Conservation (phyloP, 495 filamentous ascomycete genomes). For the Cudoniella acicularis region DNA sequence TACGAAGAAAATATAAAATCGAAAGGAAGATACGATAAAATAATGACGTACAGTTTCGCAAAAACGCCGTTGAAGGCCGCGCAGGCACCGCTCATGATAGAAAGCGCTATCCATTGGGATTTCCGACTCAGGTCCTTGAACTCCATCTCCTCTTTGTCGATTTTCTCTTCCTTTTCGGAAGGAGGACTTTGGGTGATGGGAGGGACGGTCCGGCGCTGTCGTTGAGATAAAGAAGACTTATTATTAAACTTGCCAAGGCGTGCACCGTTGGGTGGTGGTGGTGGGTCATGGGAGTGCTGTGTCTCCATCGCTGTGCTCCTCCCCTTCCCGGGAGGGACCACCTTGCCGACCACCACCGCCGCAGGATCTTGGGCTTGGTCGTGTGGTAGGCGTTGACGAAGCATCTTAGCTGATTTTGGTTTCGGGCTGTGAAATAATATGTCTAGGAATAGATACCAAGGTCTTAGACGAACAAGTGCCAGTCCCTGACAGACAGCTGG, state of each 20-base stretch:
- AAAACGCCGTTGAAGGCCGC: slow-evolving; percentile 95
- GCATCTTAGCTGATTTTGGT: background rate
- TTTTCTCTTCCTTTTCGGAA: background rate
- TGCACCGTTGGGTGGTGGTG: background rate
- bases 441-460: background rate
- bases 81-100: slow-evolving; percentile 80
- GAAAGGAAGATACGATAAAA: background rate
- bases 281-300: background rate
- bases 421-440: background rate
- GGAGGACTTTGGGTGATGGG: background rate
- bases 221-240: background rate
- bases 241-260: background rate
- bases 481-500: background rate
- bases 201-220: background rate
- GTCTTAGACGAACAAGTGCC: background rate
- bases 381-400: background rate
- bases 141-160: slow-evolving; percentile 19
- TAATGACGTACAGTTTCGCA: slow-evolving; percentile 74
- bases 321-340: too few relatives aligned
- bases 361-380: background rate
- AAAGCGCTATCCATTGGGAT: slow-evolving; percentile 72
- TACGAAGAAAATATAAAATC: too few relatives aligned
- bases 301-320: too few relatives aligned
- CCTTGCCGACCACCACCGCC: too few relatives aligned
- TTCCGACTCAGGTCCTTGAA: slow-evolving; percentile 22